Base-by-base conservation (phyloP, 441 rosid genomes). In the Viola pubescens region DNA sequence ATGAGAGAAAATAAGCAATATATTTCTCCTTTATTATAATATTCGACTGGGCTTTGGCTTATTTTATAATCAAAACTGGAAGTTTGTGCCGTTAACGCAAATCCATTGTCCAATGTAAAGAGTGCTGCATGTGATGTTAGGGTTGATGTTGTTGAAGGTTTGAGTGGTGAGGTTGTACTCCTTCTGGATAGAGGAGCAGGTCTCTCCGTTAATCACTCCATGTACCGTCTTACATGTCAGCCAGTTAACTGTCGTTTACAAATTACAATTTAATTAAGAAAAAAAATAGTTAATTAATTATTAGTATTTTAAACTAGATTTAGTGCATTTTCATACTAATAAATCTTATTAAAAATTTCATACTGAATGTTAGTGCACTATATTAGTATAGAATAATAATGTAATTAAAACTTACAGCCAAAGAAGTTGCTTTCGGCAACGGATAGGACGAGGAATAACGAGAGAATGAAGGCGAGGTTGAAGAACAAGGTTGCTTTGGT, bases 101-200 rank as follows among this genome's bases (percentile, higher is more conserved):
- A 77, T 60, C 84, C 84, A 74, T 47, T 80, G 78, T 3, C 81
- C 81, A 11, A 72, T 61, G 55, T 74, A 80, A 64, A 77, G 62
- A 0, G 19, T 16, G 38, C 47, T 51, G 6, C 81, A 74, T 2
- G 54, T 42, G 61, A 77, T 59, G 12, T 75, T 80, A 6, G 78
- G 79, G 62, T 80, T 72, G 52, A 72, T 44, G 0, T 52, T 37
- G 5, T 9, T 3, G 14, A 77, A 74, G 44, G 45, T 12, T 0
- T 56, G 49, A 5, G 58, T 14, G 5, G 51, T 58, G 44, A 77
- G 37, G 0, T 49, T 13, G 55, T 72, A 72, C 44, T 0, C 0
- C 6, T 61, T 0, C 8, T 37, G n/a, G 6, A 79, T 44, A 12
- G 6, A 52, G 4, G 54, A 48, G 58, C 79, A 77, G 16, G 73